phyloP scores from a whole-genome alignment of 257 asterid genomes.

The Nicotiana paniculata region DNA sequence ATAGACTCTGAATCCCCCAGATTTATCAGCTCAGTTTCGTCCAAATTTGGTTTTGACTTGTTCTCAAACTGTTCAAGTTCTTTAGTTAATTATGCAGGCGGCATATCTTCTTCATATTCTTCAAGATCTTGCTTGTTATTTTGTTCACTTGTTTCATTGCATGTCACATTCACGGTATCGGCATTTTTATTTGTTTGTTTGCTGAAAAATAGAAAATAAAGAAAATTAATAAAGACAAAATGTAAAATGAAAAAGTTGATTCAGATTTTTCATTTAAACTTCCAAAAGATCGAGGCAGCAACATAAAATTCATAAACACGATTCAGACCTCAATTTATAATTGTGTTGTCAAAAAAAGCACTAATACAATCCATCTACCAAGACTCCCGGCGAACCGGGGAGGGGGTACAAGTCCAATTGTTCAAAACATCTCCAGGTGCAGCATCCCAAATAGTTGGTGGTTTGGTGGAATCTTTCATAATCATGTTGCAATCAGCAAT shows the following conservation, averaged over 20 bases:
- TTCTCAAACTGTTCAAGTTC: neutral
- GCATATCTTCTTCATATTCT: neutral
- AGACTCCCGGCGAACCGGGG: neutral
- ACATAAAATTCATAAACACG: too few species aligned
- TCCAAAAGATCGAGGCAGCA: too few species aligned
- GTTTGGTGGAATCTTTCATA: neutral
- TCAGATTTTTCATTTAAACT: too few species aligned
- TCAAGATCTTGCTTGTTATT: neutral
- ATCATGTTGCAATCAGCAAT: rapidly evolving
- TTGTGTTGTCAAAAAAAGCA: too few species aligned
- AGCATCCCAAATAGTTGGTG: too few species aligned
- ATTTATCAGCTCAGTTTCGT: neutral
- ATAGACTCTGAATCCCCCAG: neutral
- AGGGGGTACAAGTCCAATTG: too few species aligned
- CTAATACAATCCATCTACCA: neutral
- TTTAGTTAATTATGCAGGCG: neutral
- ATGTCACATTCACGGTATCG: neutral
- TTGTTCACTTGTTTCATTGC: neutral
- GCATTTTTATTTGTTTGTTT: neutral
- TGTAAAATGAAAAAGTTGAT: too few species aligned
- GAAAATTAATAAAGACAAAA: too few species aligned
- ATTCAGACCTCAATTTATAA: too few species aligned
- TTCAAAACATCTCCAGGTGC: too few species aligned
- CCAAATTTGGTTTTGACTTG: neutral
- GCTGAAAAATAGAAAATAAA: too few species aligned